Base-by-base conservation (phyloP, 2,329 filamentous ascomycete species). In the Aureobasidium pullulans region DNA sequence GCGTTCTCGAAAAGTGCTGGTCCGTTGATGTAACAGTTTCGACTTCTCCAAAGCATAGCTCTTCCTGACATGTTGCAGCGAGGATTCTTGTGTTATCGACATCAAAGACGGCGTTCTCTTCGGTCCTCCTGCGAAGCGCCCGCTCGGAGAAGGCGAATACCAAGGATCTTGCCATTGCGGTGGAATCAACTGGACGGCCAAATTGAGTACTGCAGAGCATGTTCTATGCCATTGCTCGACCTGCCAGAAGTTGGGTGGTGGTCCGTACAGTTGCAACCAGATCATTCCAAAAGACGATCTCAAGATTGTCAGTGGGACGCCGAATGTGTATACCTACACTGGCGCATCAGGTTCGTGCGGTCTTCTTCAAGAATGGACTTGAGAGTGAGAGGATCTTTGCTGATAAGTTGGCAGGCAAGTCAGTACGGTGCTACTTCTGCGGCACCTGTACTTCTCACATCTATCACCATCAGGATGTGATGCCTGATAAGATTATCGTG, bases 401-500 rank as follows among this genome's bases (percentile, higher is more conserved):
- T 57, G 39, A 52, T 7, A 10, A 5, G 6, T 16, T 10, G 34
- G 4, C n/a, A 64, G 66, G 68, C 23, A 73, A 71, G 49, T 65
- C 67, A 44, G 71, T 74, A 31, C 64, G 68, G 52, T 75, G 73
- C 62, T 73, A 67, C 61, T 73, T 71, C 59, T 75, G 72, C 60
- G 62, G 64, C 16, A 72, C 64, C 4, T 75, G 72, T 62, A 75
- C 73, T 5, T 70, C 66, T 44, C 72, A 75, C 60, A 69, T 75
- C n/a, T 75, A 73, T 49, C 44, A 75, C 59, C 69, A 72, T 42
- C 73, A 73, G 60, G 70, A 71, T 46, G 69, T 68, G 9, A 73
- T 74, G 70, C 71, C 72, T 2, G 72, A 72, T 8, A 72, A 72
- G 58, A 67, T 73, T 23, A 74, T 76, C 54, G 69, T 74, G 15